Conservation (phyloP, 2,329 filamentous ascomycete species). For the Aspergillus hiratsukae region DNA sequence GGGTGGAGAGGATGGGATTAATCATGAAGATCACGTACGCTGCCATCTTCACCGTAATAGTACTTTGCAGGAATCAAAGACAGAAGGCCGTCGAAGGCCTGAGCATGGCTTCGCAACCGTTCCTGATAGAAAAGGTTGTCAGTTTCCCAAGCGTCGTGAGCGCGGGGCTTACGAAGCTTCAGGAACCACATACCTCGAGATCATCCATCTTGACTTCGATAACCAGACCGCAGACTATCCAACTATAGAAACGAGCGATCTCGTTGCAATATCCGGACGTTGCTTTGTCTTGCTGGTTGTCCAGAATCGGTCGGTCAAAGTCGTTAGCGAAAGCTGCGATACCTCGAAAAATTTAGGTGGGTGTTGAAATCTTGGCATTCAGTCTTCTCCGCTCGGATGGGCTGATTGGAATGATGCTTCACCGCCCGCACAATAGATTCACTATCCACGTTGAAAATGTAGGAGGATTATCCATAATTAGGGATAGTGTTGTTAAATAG, state of each 20-base stretch:
- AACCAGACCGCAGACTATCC: slow-evolving; percentile 1
- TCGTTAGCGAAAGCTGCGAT: slow-evolving; percentile 18
- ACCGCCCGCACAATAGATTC: slow-evolving; percentile 16
- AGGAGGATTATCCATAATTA: background rate
- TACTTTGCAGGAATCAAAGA: slow-evolving; percentile 85
- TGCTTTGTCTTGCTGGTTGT: slow-evolving; percentile 11
- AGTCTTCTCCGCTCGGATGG: slow-evolving; percentile 28
- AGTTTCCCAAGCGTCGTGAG: slow-evolving; percentile 15
- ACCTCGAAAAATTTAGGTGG: slow-evolving; percentile 37
- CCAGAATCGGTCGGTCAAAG: slow-evolving; percentile 12
- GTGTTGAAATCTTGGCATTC: slow-evolving; percentile 36
- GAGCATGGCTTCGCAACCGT: slow-evolving; percentile 51
- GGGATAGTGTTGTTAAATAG: background rate
- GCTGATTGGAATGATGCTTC: slow-evolving; percentile 7
- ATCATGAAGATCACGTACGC: slow-evolving; percentile 54
- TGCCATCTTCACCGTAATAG: slow-evolving; percentile 83
- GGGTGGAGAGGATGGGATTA: background rate
- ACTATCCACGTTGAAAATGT: background rate
- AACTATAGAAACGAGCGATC: background rate
- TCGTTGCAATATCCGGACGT: slow-evolving; percentile 9
- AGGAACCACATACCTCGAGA: slow-evolving; percentile 33
- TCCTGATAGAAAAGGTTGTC: slow-evolving; percentile 35
- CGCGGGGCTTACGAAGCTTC: slow-evolving; percentile 6
- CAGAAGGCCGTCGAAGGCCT: slow-evolving; percentile 81
- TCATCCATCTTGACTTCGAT: slow-evolving; percentile 29